These are phyloP conservation scores for Sclerotinia trifoliorum DNA, from an alignment of 2,329 filamentous ascomycete genomes.

Conservation along the genomic window DNA sequence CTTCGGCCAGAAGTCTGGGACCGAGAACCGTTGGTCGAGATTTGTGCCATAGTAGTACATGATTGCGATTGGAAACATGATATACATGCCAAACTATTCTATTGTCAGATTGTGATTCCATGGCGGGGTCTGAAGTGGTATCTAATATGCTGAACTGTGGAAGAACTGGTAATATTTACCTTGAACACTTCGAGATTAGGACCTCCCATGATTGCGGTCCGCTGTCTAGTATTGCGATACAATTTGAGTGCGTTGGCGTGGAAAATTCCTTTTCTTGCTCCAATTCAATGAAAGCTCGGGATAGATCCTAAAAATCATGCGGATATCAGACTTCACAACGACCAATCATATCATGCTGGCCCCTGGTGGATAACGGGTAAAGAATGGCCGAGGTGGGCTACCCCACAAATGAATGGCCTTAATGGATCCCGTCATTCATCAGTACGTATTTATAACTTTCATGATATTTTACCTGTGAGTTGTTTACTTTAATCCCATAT, in stretches of 20 bases:
- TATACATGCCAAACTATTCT: slow-evolving; percentile 89
- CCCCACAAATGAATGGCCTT: slow-evolving; percentile 12
- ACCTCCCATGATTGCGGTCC: slow-evolving; percentile 61
- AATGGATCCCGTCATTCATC: not conserved
- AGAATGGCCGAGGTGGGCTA: not conserved
- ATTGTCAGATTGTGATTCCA: slow-evolving; percentile 7
- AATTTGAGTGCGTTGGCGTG: not conserved
- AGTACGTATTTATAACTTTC: not conserved
- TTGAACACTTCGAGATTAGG: slow-evolving; percentile 95
- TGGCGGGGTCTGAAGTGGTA: slow-evolving; percentile 27
- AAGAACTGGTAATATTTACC: slow-evolving; percentile 49
- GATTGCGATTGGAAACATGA: slow-evolving; percentile 97
- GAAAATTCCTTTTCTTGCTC: not conserved
- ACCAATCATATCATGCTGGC: slow-evolving; percentile 8
- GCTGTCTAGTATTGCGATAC: slow-evolving; percentile 3
- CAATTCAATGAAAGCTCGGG: not conserved
- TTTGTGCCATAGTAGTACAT: slow-evolving; percentile 99
- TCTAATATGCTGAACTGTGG: slow-evolving; percentile 13
- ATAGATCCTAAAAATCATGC: slow-evolving; percentile 6
- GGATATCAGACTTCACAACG: not conserved
- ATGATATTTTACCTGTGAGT: not conserved
- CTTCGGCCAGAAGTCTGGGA: slow-evolving; percentile 92
- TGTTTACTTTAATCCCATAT: not conserved
- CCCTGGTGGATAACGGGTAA: not conserved
- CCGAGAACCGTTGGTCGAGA: slow-evolving; percentile 85